Evolutionary conservation across 345 rosid genomes (phyloP).

Genomic region (Eucalyptus victrix): DNA sequence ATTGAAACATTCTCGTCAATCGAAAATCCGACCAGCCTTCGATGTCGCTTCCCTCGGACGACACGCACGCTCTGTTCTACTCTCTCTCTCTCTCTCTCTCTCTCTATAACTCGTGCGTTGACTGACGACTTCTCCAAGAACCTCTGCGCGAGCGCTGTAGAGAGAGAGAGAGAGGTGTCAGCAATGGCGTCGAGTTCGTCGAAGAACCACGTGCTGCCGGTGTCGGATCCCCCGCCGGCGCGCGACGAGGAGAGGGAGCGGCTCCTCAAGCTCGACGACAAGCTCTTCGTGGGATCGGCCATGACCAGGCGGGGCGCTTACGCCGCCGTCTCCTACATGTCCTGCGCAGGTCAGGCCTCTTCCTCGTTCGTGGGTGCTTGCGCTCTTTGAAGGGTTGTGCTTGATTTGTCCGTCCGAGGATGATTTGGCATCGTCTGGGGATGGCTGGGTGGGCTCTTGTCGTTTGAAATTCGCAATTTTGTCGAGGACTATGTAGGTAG

Average conservation of each 20-base stretch:
- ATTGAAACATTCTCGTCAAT: background rate
- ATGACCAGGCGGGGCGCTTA: slow-evolving; percentile 85
- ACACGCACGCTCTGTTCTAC: background rate
- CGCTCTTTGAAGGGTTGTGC: background rate
- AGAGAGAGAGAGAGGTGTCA: background rate
- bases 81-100: background rate
- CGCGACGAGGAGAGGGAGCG: slow-evolving; percentile 38
- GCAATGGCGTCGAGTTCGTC: slow-evolving; percentile 31
- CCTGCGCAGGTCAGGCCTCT: slow-evolving; percentile 56
- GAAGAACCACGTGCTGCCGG: slow-evolving; percentile 47
- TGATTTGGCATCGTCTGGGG: background rate
- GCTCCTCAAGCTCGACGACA: slow-evolving; percentile 50
- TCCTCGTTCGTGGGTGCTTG: background rate
- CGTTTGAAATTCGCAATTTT: background rate
- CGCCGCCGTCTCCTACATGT: slow-evolving; percentile 91
- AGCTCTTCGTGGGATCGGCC: slow-evolving; percentile 78
- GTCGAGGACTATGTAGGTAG: background rate
- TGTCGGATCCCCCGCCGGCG: slow-evolving; percentile 38
- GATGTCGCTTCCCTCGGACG: background rate
- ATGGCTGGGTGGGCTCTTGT: fast-evolving
- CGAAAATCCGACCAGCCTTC: background rate
- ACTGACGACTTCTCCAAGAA: background rate
- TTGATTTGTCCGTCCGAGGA: background rate
- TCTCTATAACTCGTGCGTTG: background rate
- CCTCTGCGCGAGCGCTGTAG: background rate